phyloP scores from a whole-genome alignment of 108 stramenopile genomes.

The Stephanodiscus triporus region DNA sequence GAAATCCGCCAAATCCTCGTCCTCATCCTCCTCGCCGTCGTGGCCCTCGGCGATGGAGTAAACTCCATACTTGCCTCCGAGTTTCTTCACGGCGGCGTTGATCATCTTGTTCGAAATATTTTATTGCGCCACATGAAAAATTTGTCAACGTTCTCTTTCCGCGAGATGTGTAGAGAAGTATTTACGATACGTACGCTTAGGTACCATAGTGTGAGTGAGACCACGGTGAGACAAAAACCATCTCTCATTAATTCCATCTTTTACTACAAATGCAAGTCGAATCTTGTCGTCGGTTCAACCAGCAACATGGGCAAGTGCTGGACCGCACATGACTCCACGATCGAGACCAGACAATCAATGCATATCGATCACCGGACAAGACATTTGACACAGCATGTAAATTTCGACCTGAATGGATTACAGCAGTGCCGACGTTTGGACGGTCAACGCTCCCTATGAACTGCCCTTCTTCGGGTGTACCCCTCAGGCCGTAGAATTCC shows the following conservation, averaged over 20 bases:
- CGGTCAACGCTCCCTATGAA: conserved; percentile 55
- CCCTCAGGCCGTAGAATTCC: conserved; percentile 74
- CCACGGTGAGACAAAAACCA: too few species aligned
- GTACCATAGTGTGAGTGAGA: too few species aligned
- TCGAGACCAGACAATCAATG: conserved; percentile 77
- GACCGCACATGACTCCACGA: conserved; percentile 59
- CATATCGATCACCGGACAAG: conserved; percentile 74
- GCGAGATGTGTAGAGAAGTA: too few species aligned
- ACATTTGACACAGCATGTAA: conserved; percentile 79
- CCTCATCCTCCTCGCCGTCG: conserved; percentile 13
- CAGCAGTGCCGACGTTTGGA: conserved; percentile 55
- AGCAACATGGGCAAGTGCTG: conserved; percentile 78
- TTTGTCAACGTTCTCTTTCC: too few species aligned
- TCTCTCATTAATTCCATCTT: conserved; percentile 76
- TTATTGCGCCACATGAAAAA: too few species aligned
- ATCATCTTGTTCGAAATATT: too few species aligned
- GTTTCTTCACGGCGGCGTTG: too few species aligned
- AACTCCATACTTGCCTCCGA: conserved; percentile 1
- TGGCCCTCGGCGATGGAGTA: conserved; percentile 17
- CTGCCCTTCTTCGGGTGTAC: conserved; percentile 59
- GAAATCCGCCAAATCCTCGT: conserved; percentile 31
- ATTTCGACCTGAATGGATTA: conserved; percentile 81
- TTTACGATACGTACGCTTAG: too few species aligned
- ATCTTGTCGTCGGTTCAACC: conserved; percentile 67
- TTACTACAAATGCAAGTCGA: conserved; percentile 56